phyloP scores from a whole-genome alignment of 306 rosid genomes.

The Cucumis cinereus region DNA sequence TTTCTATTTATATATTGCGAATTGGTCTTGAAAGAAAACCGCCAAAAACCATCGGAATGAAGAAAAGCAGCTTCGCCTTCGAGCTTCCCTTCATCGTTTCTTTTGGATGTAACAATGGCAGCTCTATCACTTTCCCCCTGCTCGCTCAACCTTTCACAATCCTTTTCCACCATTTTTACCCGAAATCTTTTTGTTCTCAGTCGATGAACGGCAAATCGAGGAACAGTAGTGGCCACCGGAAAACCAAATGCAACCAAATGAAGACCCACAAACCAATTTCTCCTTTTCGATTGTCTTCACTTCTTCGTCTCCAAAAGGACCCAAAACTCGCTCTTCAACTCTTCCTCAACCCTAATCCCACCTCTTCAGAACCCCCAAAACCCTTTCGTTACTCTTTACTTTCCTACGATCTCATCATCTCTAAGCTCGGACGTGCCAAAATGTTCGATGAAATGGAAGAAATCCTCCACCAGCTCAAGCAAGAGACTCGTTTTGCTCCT shows the following conservation, averaged over 20 bases:
- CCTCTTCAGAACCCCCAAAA: conserved; percentile 4
- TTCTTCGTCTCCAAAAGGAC: conserved; percentile 54
- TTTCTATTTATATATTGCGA: not conserved
- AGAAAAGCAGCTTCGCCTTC: not conserved
- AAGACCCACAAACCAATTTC: conserved; percentile 33
- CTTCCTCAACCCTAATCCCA: conserved; percentile 44
- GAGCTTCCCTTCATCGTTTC: not conserved
- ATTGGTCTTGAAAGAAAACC: not conserved
- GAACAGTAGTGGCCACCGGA: not conserved
- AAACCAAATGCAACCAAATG: conserved; percentile 16
- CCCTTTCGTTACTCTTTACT: conserved; percentile 44
- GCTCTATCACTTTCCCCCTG: not conserved
- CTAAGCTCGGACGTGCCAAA: conserved; percentile 66
- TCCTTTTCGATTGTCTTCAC: conserved; percentile 58
- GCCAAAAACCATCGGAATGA: not conserved
- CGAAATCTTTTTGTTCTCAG: not conserved
- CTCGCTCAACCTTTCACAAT: not conserved
- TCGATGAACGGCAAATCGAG: not conserved
- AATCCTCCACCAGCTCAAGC: conserved; percentile 37
- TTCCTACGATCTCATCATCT: conserved; percentile 65
- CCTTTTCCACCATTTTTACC: not conserved
- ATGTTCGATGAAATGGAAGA: conserved; percentile 66
- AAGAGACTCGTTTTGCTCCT: conserved; percentile 33
- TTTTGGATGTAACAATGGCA: not conserved
- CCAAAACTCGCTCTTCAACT: conserved; percentile 45